Evolutionary conservation across 2,329 filamentous ascomycete species (phyloP).

Genomic region (Cadophora sp.): DNA sequence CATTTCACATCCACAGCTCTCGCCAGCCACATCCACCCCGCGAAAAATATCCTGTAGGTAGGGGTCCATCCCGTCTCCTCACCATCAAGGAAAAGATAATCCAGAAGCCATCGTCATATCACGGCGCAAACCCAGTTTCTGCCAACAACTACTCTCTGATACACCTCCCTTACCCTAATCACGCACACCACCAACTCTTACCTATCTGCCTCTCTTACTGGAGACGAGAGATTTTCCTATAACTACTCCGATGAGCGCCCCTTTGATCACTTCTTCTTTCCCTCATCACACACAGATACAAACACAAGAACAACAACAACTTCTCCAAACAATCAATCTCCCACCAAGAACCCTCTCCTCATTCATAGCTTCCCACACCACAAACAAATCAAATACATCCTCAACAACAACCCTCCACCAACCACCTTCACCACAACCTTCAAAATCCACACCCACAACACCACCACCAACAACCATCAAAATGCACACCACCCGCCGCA

Average conservation of each 20-base stretch:
- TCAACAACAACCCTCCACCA: constrained; percentile 21
- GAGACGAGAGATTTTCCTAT: constrained; percentile 19
- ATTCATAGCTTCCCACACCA: constrained; percentile 26
- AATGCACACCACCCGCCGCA: constrained; percentile 39
- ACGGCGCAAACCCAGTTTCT: constrained; percentile 17
- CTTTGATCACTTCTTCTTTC: neutral
- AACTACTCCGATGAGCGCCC: constrained; percentile 31
- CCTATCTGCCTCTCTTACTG: neutral
- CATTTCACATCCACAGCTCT: neutral
- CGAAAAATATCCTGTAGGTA: neutral
- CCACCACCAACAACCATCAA: constrained; percentile 27
- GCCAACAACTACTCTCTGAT: neutral
- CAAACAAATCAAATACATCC: constrained; percentile 22
- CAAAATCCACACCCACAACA: constrained; percentile 20
- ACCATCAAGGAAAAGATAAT: neutral
- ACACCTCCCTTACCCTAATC: neutral
- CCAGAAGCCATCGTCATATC: constrained; percentile 1
- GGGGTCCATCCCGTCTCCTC: constrained; percentile 7
- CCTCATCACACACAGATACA: neutral
- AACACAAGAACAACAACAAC: neutral
- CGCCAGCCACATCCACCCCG: neutral
- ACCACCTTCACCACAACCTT: too few species aligned
- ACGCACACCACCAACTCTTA: neutral
- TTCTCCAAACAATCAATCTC: neutral
- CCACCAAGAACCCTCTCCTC: constrained; percentile 32